phyloP scores from a whole-genome alignment of 768 basidiomycete genomes.

The Rhizopogon vulgaris region DNA sequence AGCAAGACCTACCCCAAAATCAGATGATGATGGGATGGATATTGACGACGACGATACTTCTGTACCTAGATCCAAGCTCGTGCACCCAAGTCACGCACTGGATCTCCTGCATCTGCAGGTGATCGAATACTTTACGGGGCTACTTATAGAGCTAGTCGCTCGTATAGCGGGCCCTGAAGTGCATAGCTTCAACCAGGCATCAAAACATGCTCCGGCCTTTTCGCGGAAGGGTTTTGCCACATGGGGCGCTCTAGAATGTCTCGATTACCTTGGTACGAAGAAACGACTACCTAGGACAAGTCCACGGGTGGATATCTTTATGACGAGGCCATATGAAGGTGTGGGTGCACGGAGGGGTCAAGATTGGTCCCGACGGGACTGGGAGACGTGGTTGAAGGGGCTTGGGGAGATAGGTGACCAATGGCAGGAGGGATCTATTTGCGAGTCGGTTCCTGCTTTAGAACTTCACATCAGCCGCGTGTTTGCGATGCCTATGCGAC shows the following conservation, averaged over 20 bases:
- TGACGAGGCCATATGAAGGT: constrained; percentile 40
- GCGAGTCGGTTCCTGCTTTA: constrained; percentile 43
- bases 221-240: constrained; percentile 33
- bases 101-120: constrained; percentile 65
- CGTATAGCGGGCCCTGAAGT: constrained; percentile 48
- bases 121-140: constrained; percentile 59
- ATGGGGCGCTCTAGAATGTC: constrained; percentile 52
- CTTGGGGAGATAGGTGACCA: constrained; percentile 41
- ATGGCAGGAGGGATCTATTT: constrained; percentile 51
- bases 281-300: constrained; percentile 26
- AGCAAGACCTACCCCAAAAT: constrained; percentile 11
- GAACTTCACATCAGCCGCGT: constrained; percentile 41
- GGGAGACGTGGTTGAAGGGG: constrained; percentile 47
- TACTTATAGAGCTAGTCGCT: constrained; percentile 52
- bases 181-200: constrained; percentile 30
- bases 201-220: constrained; percentile 55
- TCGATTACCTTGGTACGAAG: constrained; percentile 49
- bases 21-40: constrained; percentile 48
- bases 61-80: constrained; percentile 18
- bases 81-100: constrained; percentile 49
- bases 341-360: constrained; percentile 59
- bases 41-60: constrained; percentile 48
- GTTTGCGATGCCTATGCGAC: constrained; percentile 42
- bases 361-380: constrained; percentile 68
- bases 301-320: constrained; percentile 48